Evolutionary conservation across 305 asterid genomes (phyloP).

Genomic region (Lippia alba): DNA sequence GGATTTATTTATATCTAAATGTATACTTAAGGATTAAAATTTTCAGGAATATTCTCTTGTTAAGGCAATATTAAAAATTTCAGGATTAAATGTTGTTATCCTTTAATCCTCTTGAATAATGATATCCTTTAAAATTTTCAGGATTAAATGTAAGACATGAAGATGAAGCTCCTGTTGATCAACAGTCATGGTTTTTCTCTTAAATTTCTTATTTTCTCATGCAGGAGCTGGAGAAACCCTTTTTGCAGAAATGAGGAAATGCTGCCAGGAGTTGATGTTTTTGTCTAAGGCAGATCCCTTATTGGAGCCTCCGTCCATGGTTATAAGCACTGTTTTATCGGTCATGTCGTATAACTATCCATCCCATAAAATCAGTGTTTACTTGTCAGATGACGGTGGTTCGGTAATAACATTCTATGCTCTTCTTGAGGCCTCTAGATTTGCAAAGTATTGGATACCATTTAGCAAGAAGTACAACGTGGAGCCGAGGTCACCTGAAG

Average conservation of each 20-base stretch:
- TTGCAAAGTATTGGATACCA: constrained; percentile 71
- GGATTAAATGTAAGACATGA: no score
- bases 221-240: no score
- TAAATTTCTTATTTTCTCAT: no score
- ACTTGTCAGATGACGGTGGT: constrained; percentile 84
- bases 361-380: constrained; percentile 58
- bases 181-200: no score
- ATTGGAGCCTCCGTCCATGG: constrained; percentile 79
- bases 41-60: no score
- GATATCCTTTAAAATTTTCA: no score
- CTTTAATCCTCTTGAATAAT: no score
- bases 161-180: no score
- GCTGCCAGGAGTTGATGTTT: constrained; percentile 63
- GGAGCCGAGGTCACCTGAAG: constrained; percentile 69
- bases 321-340: constrained; percentile 69
- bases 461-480: constrained; percentile 68
- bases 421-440: constrained; percentile 68
- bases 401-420: constrained; percentile 77
- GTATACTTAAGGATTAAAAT: no score
- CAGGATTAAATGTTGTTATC: no score
- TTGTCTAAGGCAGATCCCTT: constrained; percentile 79
- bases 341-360: constrained; percentile 72
- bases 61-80: no score
- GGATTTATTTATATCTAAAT: no score
- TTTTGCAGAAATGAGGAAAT: constrained; percentile 54